Conservation (phyloP, 192 early-diverging fungal genomes). For the Umbelopsis sp. region DNA sequence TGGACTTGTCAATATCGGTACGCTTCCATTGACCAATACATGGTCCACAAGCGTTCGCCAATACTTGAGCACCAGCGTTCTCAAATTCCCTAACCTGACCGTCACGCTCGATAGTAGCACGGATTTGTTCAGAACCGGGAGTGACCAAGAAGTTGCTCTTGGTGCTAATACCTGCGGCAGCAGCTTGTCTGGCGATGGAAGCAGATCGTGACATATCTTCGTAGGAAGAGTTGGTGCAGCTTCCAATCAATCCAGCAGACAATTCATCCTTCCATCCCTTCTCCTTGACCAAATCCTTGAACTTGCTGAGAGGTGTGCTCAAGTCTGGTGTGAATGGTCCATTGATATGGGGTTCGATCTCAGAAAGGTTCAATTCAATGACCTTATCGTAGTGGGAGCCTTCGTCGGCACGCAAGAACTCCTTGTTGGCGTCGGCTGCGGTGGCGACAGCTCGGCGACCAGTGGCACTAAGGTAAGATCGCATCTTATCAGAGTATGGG, state of each 20-base stretch:
- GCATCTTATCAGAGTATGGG: slow-evolving; percentile 88
- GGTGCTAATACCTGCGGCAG: slow-evolving; percentile 72
- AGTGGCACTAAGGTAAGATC: slow-evolving; percentile 84
- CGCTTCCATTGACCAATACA: slow-evolving; percentile 95
- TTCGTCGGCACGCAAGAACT: slow-evolving; percentile 72
- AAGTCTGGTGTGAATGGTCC: slow-evolving; percentile 99
- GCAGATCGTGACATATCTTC: slow-evolving; percentile 95
- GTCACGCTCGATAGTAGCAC: slow-evolving; percentile 96
- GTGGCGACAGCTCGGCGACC: slow-evolving; percentile 74
- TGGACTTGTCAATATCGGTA: slow-evolving; percentile 52
- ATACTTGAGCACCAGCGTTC: slow-evolving; percentile 82
- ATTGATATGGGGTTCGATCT: slow-evolving; percentile 96
- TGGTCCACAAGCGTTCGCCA: slow-evolving; percentile 98
- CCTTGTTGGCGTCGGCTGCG: slow-evolving; percentile 63
- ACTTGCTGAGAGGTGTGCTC: slow-evolving; percentile 86
- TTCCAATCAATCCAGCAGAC: slow-evolving; percentile 90
- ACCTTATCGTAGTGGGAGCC: slow-evolving; percentile 88
- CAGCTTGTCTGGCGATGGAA: slow-evolving; percentile 85
- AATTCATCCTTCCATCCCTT: slow-evolving; percentile 90
- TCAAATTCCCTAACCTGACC: slow-evolving; percentile 82
- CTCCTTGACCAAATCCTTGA: slow-evolving; percentile 72
- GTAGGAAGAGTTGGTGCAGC: slow-evolving; percentile 97
- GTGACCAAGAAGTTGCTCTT: slow-evolving; percentile 90
- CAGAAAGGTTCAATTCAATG: slow-evolving; percentile 89
- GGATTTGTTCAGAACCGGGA: slow-evolving; percentile 97